Evolutionary conservation across 768 basidiomycete species (phyloP).

Genomic region (Multifurca ochricompacta): DNA sequence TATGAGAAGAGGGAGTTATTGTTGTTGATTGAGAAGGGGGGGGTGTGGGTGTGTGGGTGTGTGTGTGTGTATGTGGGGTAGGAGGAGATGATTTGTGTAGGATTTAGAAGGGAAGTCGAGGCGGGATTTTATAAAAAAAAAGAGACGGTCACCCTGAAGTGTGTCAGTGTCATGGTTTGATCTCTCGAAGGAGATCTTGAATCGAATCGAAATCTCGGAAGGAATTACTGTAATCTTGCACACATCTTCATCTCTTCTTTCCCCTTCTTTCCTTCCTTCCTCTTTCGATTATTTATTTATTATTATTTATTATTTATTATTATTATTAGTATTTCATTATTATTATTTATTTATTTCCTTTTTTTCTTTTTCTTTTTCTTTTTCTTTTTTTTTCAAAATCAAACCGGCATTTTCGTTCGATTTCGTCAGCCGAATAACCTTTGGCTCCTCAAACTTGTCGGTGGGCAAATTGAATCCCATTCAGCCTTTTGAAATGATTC

Average conservation of each 20-base stretch:
- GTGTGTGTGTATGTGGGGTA: too few relatives aligned
- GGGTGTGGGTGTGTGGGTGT: too few relatives aligned
- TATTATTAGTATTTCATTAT: background rate
- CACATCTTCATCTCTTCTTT: too few relatives aligned
- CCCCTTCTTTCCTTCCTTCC: background rate
- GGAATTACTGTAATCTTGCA: background rate
- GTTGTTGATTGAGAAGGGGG: background rate
- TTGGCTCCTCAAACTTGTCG: background rate
- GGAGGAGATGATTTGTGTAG: background rate
- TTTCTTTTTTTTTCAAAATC: too few relatives aligned
- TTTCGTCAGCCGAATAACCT: conserved; percentile 20
- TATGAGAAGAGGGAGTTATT: background rate
- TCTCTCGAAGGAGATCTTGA: conserved; percentile 5
- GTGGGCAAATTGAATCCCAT: background rate
- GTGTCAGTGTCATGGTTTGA: too few relatives aligned
- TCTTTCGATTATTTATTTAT: too few relatives aligned
- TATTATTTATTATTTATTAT: background rate
- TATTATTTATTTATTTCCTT: too few relatives aligned
- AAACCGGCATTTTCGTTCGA: conserved; percentile 19
- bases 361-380: too few relatives aligned
- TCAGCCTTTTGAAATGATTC: conserved; percentile 9
- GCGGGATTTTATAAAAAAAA: conserved; percentile 17
- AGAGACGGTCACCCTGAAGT: conserved; percentile 12
- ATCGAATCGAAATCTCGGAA: conserved; percentile 3
- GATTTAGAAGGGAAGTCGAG: background rate